These are phyloP conservation scores for Paramecium octaurelia DNA, from an alignment of 73 alveolate genomes.

Conservation along the genomic window DNA sequence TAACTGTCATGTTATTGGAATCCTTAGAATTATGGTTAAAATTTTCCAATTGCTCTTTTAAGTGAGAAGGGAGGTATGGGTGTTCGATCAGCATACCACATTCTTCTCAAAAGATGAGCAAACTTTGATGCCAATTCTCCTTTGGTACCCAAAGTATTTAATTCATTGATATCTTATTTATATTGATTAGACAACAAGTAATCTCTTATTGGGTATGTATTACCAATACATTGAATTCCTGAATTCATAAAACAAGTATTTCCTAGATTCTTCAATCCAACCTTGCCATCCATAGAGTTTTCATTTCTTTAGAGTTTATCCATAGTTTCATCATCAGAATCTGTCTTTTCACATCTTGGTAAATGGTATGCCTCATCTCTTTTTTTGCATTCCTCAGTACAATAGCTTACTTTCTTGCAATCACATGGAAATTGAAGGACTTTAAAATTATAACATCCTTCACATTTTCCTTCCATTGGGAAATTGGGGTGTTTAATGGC, in stretches of 20 bases:
- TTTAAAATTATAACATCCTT: constrained; percentile 64
- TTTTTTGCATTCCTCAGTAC: constrained; percentile 70
- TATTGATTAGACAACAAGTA: constrained; percentile 72
- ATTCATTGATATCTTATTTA: constrained; percentile 77
- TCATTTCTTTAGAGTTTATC: constrained; percentile 15
- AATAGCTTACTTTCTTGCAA: constrained; percentile 75
- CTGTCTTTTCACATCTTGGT: constrained; percentile 69
- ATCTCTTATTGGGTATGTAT: constrained; percentile 83
- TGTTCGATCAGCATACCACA: constrained; percentile 59
- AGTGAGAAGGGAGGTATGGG: constrained; percentile 63
- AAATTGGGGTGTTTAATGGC: constrained; percentile 64
- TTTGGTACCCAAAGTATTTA: constrained; percentile 89
- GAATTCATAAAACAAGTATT: constrained; percentile 99
- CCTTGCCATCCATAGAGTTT: constrained; percentile 77
- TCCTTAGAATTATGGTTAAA: constrained; percentile 75
- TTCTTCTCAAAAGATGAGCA: constrained; percentile 71
- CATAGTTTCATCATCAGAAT: constrained; percentile 50
- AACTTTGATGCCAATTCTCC: constrained; percentile 73
- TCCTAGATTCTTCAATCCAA: constrained; percentile 94
- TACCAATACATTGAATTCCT: constrained; percentile 91
- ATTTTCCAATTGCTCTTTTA: constrained; percentile 70
- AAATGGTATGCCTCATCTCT: constrained; percentile 72
- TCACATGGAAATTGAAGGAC: constrained; percentile 53
- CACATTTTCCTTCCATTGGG: constrained; percentile 68
- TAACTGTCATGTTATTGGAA: constrained; percentile 89